Conservation (phyloP, 306 rosid species). For the Abrus pulchellus region DNA sequence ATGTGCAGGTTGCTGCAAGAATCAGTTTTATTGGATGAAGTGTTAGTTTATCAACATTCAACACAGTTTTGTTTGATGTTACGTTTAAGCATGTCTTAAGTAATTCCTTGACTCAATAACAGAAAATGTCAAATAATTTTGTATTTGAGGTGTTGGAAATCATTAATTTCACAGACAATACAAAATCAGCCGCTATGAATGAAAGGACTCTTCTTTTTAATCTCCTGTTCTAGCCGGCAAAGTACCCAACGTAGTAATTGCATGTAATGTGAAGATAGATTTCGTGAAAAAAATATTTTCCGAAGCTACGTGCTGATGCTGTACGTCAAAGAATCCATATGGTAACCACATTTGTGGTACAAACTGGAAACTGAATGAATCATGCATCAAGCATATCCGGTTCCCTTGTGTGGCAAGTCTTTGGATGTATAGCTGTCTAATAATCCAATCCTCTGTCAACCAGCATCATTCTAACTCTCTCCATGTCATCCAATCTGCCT, state of each 20-base stretch:
- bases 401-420: not conserved
- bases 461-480: constrained; percentile 76
- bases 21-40: constrained; percentile 18
- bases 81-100: constrained; percentile 20
- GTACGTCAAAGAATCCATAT: constrained; percentile 22
- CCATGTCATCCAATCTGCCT: constrained; percentile 68
- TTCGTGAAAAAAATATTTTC: constrained; percentile 19
- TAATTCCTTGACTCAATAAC: constrained; percentile 33
- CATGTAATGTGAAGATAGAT: not conserved
- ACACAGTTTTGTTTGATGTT: constrained; percentile 25
- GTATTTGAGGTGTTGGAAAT: not conserved
- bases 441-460: constrained; percentile 73
- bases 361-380: constrained; percentile 13
- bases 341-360: constrained; percentile 16
- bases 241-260: constrained; percentile 25
- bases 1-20: constrained; percentile 33
- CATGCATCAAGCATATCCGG: not conserved
- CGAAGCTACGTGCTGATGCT: constrained; percentile 20
- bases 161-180: constrained; percentile 14
- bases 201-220: not conserved
- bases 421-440: constrained; percentile 41
- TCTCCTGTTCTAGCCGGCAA: constrained; percentile 23
- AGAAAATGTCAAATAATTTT: constrained; percentile 12
- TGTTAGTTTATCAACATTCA: constrained; percentile 4
- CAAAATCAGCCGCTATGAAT: constrained; percentile 23